These are phyloP conservation scores for Parathielavia hyrcaniae DNA, from an alignment of 495 filamentous ascomycete genomes.

Conservation along the genomic window DNA sequence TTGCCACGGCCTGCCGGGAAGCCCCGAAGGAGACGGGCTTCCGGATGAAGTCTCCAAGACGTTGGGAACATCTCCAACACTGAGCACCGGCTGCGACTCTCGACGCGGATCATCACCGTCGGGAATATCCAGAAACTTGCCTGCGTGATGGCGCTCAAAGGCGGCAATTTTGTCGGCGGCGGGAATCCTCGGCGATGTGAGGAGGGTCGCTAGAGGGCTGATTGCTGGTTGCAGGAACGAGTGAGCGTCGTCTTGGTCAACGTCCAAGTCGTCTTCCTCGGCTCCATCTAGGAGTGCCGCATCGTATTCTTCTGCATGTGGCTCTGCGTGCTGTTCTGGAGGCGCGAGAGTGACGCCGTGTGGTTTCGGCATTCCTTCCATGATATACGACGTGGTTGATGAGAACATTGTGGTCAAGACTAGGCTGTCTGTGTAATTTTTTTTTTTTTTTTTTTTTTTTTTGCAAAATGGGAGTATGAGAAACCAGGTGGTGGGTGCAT, in stretches of 20 bases:
- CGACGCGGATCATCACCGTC: conserved; percentile 11
- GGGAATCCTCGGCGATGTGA: conserved; percentile 65
- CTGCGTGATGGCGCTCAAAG: conserved; percentile 52
- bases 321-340: not conserved
- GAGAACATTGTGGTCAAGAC: not conserved
- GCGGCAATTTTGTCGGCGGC: conserved; percentile 68
- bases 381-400: not conserved
- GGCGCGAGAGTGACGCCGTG: not conserved
- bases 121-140: conserved; percentile 47
- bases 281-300: conserved; percentile 24
- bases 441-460: too few relatives aligned
- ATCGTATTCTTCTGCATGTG: conserved; percentile 10
- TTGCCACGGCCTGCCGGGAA: conserved; percentile 50
- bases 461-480: too few relatives aligned
- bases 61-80: not conserved
- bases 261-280: conserved; percentile 32
- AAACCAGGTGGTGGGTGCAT: not conserved
- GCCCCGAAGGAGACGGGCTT: conserved; percentile 17
- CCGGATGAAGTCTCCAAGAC: not conserved
- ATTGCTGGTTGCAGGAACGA: conserved; percentile 73
- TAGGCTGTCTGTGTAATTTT: not conserved
- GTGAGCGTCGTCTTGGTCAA: conserved; percentile 51
- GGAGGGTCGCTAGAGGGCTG: conserved; percentile 60
- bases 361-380: not conserved
- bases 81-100: not conserved